Conservation (phyloP, 352 stramenopile species). For the Pythium phragmiticola region DNA sequence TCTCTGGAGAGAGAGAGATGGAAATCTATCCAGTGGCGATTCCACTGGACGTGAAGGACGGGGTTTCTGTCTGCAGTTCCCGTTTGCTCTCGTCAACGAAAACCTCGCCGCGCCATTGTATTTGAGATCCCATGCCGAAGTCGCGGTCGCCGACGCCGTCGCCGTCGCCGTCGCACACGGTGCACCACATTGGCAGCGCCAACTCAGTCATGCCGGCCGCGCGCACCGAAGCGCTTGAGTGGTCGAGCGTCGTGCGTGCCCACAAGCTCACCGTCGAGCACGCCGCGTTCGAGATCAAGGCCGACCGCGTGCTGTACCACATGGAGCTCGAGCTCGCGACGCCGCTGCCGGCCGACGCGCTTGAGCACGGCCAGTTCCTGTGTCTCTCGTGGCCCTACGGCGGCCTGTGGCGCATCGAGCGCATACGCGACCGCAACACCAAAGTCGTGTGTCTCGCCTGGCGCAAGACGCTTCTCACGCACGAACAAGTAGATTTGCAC, state of each 20-base stretch:
- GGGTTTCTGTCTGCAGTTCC: no score
- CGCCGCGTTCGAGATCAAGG: conserved; percentile 43
- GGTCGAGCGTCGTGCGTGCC: conserved; percentile 27
- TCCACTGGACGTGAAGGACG: no score
- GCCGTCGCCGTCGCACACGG: no score
- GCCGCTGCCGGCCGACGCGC: conserved; percentile 34
- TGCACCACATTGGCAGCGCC: no score
- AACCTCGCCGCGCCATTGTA: no score
- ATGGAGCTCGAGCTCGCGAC: conserved; percentile 42
- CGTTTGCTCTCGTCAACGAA: no score
- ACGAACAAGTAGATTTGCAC: conserved; percentile 16
- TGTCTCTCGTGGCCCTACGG: conserved; percentile 49
- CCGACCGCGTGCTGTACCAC: conserved; percentile 48
- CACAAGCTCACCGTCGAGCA: conserved; percentile 48
- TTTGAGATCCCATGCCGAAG: no score
- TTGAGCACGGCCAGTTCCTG: conserved; percentile 40
- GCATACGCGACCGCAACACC: conserved; percentile 27
- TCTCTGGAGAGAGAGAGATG: no score
- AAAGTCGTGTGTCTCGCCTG: conserved; percentile 43
- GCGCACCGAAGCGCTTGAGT: not conserved
- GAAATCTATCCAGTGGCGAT: no score
- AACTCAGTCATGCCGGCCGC: not conserved
- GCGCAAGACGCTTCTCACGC: conserved; percentile 43
- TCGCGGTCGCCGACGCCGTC: no score
- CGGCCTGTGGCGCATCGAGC: conserved; percentile 54